Evolutionary conservation across 495 filamentous ascomycete species (phyloP).

Genomic region (Penicillium parvum): DNA sequence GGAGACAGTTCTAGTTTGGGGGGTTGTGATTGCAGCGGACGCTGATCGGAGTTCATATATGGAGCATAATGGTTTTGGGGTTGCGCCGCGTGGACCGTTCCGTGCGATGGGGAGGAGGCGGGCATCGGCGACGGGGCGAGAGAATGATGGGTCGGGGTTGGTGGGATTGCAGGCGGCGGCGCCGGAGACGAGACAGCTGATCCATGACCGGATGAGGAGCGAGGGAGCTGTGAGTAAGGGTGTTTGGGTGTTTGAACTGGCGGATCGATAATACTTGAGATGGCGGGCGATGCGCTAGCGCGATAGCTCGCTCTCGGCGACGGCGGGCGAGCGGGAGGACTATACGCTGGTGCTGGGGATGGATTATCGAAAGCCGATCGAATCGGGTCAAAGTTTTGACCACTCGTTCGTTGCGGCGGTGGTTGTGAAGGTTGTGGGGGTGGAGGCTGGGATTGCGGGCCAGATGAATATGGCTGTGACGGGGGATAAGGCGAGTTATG

Average conservation of each 20-base stretch:
- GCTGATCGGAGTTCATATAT: constrained; percentile 25
- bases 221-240: constrained; percentile 27
- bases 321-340: constrained; percentile 28
- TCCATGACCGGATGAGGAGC: constrained; percentile 31
- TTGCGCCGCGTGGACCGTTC: constrained; percentile 19
- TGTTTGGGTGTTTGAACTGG: constrained; percentile 42
- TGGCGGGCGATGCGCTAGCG: constrained; percentile 83
- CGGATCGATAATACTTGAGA: constrained; percentile 84
- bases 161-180: constrained; percentile 19
- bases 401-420: constrained; percentile 49
- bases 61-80: constrained; percentile 28
- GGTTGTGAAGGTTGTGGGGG: constrained; percentile 24
- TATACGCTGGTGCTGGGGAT: constrained; percentile 50
- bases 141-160: constrained; percentile 23
- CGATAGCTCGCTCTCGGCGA: constrained; percentile 49
- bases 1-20: constrained; percentile 21
- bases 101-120: constrained; percentile 23
- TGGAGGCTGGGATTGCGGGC: constrained; percentile 40
- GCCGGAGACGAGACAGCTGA: constrained; percentile 29
- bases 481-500: constrained; percentile 17
- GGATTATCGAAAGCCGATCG: constrained; percentile 61
- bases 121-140: constrained; percentile 28
- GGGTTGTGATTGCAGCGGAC: constrained; percentile 17
- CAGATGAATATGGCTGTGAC: constrained; percentile 24
- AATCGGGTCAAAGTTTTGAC: constrained; percentile 85